These are phyloP conservation scores for Gentiana straminea DNA, from an alignment of 257 asterid species.

Conservation along the genomic window DNA sequence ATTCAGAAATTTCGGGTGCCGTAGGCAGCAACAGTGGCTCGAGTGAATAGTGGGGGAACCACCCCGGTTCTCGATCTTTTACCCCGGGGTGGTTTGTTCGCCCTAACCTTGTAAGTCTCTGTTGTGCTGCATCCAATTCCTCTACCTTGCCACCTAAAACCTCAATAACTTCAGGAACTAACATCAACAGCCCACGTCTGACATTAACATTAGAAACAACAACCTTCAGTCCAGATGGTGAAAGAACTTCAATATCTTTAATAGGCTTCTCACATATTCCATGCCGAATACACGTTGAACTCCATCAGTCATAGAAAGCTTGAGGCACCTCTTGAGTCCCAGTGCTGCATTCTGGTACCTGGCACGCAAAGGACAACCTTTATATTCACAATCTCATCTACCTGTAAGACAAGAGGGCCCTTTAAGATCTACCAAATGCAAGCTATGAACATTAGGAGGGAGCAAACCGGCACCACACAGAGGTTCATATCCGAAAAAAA, in stretches of 20 bases:
- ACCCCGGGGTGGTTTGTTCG: slow-evolving; percentile 90
- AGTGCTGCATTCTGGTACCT: slow-evolving; percentile 70
- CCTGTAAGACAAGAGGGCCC: slow-evolving; percentile 98
- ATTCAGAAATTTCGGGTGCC: slow-evolving; percentile 44
- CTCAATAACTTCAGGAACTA: slow-evolving; percentile 87
- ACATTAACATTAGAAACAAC: slow-evolving; percentile 67
- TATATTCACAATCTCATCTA: slow-evolving; percentile 88
- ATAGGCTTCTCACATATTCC: slow-evolving; percentile 93
- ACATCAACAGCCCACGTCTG: slow-evolving; percentile 76
- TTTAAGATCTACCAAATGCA: slow-evolving; percentile 63
- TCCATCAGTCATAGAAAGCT: slow-evolving; percentile 94
- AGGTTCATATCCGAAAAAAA: slow-evolving; percentile 66
- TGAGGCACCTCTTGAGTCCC: slow-evolving; percentile 86
- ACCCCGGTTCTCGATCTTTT: slow-evolving; percentile 69
- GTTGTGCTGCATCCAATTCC: too few relatives aligned
- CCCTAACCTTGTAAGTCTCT: too few relatives aligned
- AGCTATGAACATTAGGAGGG: slow-evolving; percentile 45
- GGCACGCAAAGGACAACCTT: slow-evolving; percentile 64
- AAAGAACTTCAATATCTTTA: slow-evolving; percentile 59
- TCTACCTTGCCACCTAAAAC: slow-evolving; percentile 80
- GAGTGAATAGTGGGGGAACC: slow-evolving; percentile 48
- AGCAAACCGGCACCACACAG: slow-evolving; percentile 73
- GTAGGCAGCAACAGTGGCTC: slow-evolving; percentile 82
- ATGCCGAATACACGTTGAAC: slow-evolving; percentile 85
- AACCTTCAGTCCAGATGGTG: slow-evolving; percentile 84